Evolutionary conservation across 2,329 filamentous ascomycete genomes (phyloP).

Genomic region (Colletotrichum scovillei): DNA sequence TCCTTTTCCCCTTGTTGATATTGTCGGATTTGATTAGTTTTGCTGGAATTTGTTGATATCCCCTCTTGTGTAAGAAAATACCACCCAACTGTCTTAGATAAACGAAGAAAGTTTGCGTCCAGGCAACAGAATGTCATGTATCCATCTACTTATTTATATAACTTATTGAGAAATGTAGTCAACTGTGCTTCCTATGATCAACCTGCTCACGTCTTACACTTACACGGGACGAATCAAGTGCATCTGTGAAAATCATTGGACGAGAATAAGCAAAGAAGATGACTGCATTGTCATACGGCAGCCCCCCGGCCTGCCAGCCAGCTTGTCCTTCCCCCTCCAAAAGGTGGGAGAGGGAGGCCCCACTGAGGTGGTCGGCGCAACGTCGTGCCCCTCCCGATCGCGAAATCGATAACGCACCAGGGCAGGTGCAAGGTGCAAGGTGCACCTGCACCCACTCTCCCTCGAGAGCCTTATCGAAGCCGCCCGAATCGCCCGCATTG

Average conservation of each 20-base stretch:
- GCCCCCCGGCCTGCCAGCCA: neutral
- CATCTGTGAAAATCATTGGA: neutral
- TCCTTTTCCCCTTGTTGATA: neutral
- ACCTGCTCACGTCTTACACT: neutral
- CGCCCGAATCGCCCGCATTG: slow-evolving; percentile 8
- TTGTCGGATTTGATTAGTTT: neutral
- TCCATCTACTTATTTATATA: neutral
- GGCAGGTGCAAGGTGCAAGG: too few relatives aligned
- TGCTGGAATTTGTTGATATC: slow-evolving; percentile 32
- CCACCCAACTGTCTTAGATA: slow-evolving; percentile 15
- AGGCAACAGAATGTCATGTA: neutral
- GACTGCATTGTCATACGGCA: slow-evolving; percentile 7
- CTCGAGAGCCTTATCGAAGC: slow-evolving; percentile 27
- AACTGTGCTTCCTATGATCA: neutral
- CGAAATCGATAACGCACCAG: neutral
- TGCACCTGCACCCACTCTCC: too few relatives aligned
- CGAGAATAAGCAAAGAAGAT: neutral
- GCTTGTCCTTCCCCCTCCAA: neutral
- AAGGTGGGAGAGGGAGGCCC: neutral
- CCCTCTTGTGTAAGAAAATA: slow-evolving; percentile 26
- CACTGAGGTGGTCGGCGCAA: neutral
- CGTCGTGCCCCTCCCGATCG: neutral
- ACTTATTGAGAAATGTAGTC: neutral
- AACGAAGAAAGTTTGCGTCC: neutral
- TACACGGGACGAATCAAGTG: neutral